Evolutionary conservation across 2,329 filamentous ascomycete genomes (phyloP).

Genomic region (Xylaria hypoxylon): DNA sequence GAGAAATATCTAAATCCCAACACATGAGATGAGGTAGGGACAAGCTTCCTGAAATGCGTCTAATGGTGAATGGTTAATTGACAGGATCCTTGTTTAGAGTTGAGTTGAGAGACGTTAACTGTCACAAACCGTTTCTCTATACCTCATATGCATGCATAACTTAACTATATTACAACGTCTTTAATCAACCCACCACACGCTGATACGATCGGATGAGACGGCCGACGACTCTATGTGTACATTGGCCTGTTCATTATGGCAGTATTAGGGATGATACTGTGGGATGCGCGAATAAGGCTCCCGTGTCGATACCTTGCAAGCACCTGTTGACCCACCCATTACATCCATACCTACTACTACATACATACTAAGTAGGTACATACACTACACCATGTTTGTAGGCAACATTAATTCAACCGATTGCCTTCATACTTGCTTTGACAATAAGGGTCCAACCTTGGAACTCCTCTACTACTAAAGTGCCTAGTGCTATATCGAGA

Average conservation of each 20-base stretch:
- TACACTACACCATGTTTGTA: too few relatives aligned
- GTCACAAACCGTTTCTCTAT: not conserved
- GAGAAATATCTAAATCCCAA: too few relatives aligned
- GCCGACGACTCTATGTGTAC: slow-evolving; percentile 2
- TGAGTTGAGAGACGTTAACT: not conserved
- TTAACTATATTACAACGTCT: slow-evolving; percentile 4
- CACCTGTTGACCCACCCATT: too few relatives aligned
- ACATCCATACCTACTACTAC: too few relatives aligned
- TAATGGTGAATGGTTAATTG: too few relatives aligned
- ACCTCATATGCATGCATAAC: slow-evolving; percentile 15
- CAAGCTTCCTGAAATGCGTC: not conserved
- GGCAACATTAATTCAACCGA: too few relatives aligned
- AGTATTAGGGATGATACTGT: slow-evolving; percentile 11
- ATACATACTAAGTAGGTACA: too few relatives aligned
- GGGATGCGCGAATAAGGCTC: slow-evolving; percentile 23
- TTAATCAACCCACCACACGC: not conserved
- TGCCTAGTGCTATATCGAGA: too few relatives aligned
- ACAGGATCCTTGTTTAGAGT: not conserved
- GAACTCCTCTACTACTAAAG: too few relatives aligned
- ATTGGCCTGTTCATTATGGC: not conserved
- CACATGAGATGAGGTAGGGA: too few relatives aligned
- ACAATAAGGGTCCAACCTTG: too few relatives aligned
- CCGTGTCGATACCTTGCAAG: not conserved
- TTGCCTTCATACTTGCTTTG: too few relatives aligned
- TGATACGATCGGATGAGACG: slow-evolving; percentile 13